Evolutionary conservation across 2,329 filamentous ascomycete species (phyloP).

Genomic region (Gaeumannomyces sp.): DNA sequence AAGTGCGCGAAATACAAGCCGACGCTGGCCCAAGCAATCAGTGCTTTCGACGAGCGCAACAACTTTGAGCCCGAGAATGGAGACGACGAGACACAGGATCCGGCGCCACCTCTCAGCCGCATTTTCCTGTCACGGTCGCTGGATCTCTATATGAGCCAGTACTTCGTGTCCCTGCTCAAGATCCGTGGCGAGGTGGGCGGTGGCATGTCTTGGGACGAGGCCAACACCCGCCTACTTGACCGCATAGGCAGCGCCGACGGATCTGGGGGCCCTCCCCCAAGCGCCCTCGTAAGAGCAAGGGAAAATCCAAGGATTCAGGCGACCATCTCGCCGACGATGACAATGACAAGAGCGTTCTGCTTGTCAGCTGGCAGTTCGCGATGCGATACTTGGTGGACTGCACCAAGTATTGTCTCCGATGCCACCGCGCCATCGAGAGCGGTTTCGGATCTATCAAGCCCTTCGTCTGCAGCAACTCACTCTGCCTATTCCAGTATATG

Average conservation of each 20-base stretch:
- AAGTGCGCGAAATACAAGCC: constrained; percentile 71
- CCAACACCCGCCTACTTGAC: constrained; percentile 37
- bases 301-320: not conserved
- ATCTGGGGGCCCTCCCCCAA: not conserved
- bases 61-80: constrained; percentile 13
- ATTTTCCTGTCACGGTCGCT: constrained; percentile 69
- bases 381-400: constrained; percentile 73
- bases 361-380: constrained; percentile 66
- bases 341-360: constrained; percentile 38
- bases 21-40: constrained; percentile 34
- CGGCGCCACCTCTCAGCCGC: constrained; percentile 32
- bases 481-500: constrained; percentile 88
- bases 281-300: constrained; percentile 9
- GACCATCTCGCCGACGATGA: constrained; percentile 24
- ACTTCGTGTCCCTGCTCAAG: constrained; percentile 57
- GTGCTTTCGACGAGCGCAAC: constrained; percentile 21
- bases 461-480: constrained; percentile 66
- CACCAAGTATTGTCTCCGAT: constrained; percentile 82
- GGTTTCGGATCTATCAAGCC: constrained; percentile 68
- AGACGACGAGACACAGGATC: not conserved
- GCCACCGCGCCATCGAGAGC: constrained; percentile 61
- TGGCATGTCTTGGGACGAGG: constrained; percentile 59
- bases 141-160: constrained; percentile 59
- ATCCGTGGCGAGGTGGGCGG: constrained; percentile 39
- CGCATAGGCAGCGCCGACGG: not conserved